Evolutionary conservation across 495 filamentous ascomycete species (phyloP).

Genomic region (Penicillium malachiteum): DNA sequence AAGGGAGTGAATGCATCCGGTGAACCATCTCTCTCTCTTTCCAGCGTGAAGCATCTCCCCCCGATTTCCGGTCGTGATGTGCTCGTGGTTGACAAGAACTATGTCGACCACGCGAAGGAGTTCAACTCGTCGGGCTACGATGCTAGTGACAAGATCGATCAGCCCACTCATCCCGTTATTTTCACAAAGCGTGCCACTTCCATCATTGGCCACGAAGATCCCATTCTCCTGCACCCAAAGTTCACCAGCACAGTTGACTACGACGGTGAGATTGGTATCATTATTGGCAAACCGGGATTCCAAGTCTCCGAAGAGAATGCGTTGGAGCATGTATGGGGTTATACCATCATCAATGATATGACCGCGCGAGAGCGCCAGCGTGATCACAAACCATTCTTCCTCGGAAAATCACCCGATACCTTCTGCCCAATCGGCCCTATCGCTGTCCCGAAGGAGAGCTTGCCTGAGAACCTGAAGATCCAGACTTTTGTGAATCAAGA

Average conservation of each 20-base stretch:
- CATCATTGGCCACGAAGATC: constrained; percentile 48
- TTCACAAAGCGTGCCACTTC: constrained; percentile 57
- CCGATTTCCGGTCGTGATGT: constrained; percentile 53
- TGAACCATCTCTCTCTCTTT: constrained; percentile 33
- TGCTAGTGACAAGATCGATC: constrained; percentile 42
- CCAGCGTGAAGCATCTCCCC: constrained; percentile 41
- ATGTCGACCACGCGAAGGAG: constrained; percentile 50
- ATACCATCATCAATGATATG: constrained; percentile 57
- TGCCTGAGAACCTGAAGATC: constrained; percentile 59
- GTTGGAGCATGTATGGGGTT: constrained; percentile 54
- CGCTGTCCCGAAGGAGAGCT: constrained; percentile 44
- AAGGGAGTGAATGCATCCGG: constrained; percentile 3
- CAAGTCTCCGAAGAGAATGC: constrained; percentile 45
- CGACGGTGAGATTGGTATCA: constrained; percentile 58
- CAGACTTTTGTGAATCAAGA: constrained; percentile 63
- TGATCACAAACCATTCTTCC: constrained; percentile 59
- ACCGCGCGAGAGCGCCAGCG: constrained; percentile 55
- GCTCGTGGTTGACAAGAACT: constrained; percentile 56
- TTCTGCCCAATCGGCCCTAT: constrained; percentile 58
- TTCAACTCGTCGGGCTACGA: constrained; percentile 54
- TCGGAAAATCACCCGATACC: constrained; percentile 55
- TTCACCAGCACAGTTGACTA: constrained; percentile 55
- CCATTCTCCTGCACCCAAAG: constrained; percentile 45
- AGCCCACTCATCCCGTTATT: constrained; percentile 45
- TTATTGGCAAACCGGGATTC: constrained; percentile 51